A percentile compares a stretch with the other conserved stretches of the same genome.
phyloP scores from a whole-genome alignment of 495 filamentous ascomycete species.

The Halenospora varia region DNA sequence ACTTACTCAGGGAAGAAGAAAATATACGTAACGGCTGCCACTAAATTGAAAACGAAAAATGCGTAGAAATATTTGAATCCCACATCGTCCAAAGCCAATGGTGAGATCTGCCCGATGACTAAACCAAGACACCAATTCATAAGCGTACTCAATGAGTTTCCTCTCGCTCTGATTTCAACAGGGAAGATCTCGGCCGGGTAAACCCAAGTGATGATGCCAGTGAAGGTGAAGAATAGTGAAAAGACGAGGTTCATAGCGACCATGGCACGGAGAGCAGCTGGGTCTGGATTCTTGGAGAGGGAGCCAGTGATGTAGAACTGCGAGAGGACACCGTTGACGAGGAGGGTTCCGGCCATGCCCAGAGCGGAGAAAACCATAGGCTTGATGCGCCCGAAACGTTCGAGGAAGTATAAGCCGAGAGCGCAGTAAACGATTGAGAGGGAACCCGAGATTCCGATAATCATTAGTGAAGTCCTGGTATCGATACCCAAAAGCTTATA shows the following conservation, averaged over 20 bases:
- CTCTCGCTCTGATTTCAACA: conserved; percentile 59
- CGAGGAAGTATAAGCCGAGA: conserved; percentile 46
- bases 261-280: conserved; percentile 44
- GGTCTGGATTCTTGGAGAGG: conserved; percentile 27
- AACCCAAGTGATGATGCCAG: conserved; percentile 55
- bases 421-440: conserved; percentile 49
- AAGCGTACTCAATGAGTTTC: conserved; percentile 57
- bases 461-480: conserved; percentile 43
- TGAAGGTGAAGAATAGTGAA: conserved; percentile 48
- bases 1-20: conserved; percentile 18
- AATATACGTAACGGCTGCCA: conserved; percentile 11
- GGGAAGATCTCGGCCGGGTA: conserved; percentile 68
- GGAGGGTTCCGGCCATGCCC: conserved; percentile 35
- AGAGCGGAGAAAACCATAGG: conserved; percentile 48
- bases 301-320: conserved; percentile 32
- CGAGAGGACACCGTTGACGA: conserved; percentile 48
- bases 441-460: conserved; percentile 48
- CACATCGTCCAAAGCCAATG: conserved; percentile 41
- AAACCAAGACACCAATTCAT: conserved; percentile 63
- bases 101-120: conserved; percentile 55
- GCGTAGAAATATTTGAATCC: conserved; percentile 18
- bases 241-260: conserved; percentile 57
- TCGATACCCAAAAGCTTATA: conserved; percentile 45
- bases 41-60: conserved; percentile 20
- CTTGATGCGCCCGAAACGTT: conserved; percentile 47